Conservation (phyloP, 768 basidiomycete genomes). For the Lactifluus pinguis region DNA sequence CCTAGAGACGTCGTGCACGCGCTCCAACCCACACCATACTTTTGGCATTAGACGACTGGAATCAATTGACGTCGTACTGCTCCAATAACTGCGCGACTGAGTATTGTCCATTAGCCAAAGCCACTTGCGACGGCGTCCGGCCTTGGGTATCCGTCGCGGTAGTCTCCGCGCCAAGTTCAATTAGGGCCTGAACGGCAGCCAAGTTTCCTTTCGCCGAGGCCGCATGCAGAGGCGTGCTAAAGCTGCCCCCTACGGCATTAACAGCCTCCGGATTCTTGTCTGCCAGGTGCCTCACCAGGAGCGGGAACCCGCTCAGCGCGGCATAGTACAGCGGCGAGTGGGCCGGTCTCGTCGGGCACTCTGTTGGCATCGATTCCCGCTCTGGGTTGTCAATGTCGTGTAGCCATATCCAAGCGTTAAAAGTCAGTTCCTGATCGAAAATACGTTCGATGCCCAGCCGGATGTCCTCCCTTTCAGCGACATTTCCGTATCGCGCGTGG, state of each 20-base stretch:
- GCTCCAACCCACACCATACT: not conserved
- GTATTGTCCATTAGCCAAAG: not conserved
- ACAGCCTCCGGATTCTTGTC: not conserved
- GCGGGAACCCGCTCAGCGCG: constrained; percentile 2
- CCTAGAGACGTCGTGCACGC: not conserved
- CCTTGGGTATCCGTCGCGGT: not conserved
- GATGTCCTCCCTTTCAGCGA: not conserved
- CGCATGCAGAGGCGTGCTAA: not conserved
- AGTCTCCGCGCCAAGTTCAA: not conserved
- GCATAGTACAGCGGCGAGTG: constrained; percentile 8
- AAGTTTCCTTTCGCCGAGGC: constrained; percentile 1
- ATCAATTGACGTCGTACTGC: not conserved
- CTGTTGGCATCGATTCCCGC: not conserved
- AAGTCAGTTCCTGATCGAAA: not conserved
- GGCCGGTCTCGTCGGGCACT: not conserved
- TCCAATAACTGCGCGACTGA: not conserved
- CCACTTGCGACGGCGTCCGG: constrained; percentile 9
- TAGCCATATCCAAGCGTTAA: constrained; percentile 9
- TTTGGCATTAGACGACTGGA: not conserved
- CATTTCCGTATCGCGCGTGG: not conserved
- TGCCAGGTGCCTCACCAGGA: constrained; percentile 2
- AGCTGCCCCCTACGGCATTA: not conserved
- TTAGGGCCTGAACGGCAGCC: not conserved
- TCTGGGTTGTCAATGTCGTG: constrained; percentile 8
- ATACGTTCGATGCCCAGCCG: constrained; percentile 9